Evolutionary conservation across 176 grass and related monocot species (phyloP), one percentile per base, ranked within the genome.

Genomic region (Carex littledalei): DNA sequence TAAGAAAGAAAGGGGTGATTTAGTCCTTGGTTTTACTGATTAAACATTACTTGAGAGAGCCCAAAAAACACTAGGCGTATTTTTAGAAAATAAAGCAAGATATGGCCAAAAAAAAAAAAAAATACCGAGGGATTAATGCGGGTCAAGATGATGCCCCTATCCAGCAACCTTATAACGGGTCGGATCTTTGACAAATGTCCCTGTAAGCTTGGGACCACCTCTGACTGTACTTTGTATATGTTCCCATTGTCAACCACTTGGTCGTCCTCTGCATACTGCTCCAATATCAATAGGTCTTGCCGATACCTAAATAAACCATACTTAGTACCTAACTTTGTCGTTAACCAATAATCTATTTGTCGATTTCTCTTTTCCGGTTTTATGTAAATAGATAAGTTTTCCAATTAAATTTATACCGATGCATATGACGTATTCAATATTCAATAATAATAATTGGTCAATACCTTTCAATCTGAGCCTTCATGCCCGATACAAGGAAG

Each of bases 81-180:
- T 63, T 63, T 50, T 76, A 16, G 13, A 18, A 16, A 53, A 54
- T 16, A 53, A 76, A 29, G 12, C 68, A 77, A 77, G 22, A 54
- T 29, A 77, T 29, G 10, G 3, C 47, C 15, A 49, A 54, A 54
- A 15, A 8, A 13, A 17, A 39, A 69, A 69, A 1, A 54, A 89
- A 89, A 89, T 98, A 98, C 95, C 86, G 39, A 85, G 64, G 93
- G 95, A 85, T 98, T 94, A 79, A 98, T 92, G 73, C 96, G 94
- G 67, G 96, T 98, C 80, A 98, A 86, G 78, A 98, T 95, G 70
- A 95, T 95, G 79, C 89, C 93, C 84, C 86, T 94, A 78, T 98
- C 91, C 82, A 90, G 90, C 86, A 98, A 85, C 85, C 96, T 90
- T 87, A 98, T 95, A 94, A 99, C 67, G 85, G 96, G 93, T 2